Conservation (phyloP, 2,329 filamentous ascomycete species). For the Fusarium equiseti region DNA sequence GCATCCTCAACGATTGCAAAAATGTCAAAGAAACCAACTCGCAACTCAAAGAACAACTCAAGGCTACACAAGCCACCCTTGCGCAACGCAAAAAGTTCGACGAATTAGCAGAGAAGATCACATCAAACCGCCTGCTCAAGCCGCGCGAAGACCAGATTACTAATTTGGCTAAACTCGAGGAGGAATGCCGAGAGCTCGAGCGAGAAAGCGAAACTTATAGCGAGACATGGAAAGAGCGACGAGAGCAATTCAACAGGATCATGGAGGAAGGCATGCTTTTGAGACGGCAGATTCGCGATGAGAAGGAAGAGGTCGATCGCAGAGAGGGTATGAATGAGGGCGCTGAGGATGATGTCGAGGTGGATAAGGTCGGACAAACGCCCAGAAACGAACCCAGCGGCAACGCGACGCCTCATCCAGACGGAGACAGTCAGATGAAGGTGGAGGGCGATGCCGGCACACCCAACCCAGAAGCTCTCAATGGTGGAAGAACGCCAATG, state of each 20-base stretch:
- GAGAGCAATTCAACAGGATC: constrained; percentile 88
- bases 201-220: constrained; percentile 85
- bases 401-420: constrained; percentile 63
- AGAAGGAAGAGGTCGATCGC: constrained; percentile 93
- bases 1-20: constrained; percentile 83
- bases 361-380: constrained; percentile 60
- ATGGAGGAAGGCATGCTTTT: constrained; percentile 92
- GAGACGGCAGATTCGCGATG: constrained; percentile 86
- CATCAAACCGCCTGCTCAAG: constrained; percentile 80
- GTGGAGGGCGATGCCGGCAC: constrained; percentile 47
- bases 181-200: constrained; percentile 89
- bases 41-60: constrained; percentile 78
- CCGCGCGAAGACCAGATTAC: constrained; percentile 85
- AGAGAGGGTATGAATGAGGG: constrained; percentile 84
- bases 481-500: constrained; percentile 52
- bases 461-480: constrained; percentile 45
- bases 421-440: constrained; percentile 54
- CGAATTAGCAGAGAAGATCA: constrained; percentile 87
- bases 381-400: constrained; percentile 64
- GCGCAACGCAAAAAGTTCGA: constrained; percentile 88
- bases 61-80: constrained; percentile 79
- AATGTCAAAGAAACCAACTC: constrained; percentile 80
- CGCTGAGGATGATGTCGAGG: constrained; percentile 69
- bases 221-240: constrained; percentile 84
- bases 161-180: constrained; percentile 83